These are phyloP conservation scores for Hanseniaspora jakobsenii DNA, from an alignment of 805 yeast species.

Conservation along the genomic window DNA sequence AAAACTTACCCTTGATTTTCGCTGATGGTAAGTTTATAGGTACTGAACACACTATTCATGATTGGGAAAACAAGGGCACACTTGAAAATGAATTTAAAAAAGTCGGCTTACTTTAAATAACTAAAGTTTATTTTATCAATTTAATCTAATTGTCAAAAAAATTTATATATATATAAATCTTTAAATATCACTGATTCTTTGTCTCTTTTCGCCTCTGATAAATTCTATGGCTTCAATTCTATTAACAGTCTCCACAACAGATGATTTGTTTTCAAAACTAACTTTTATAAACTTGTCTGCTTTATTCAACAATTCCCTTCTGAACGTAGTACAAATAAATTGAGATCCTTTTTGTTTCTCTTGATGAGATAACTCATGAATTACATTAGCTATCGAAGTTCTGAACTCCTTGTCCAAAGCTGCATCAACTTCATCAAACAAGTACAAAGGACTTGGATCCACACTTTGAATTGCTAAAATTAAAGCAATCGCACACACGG, in stretches of 20 bases:
- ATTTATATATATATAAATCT: background rate
- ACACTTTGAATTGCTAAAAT: constrained; percentile 88
- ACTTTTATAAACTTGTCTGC: constrained; percentile 87
- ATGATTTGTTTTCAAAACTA: constrained; percentile 66
- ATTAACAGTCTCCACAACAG: constrained; percentile 60
- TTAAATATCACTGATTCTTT: constrained; percentile 21
- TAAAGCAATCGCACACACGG: constrained; percentile 89
- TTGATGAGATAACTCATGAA: constrained; percentile 44
- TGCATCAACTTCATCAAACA: constrained; percentile 95
- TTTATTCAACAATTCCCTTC: constrained; percentile 80
- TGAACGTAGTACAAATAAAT: constrained; percentile 90
- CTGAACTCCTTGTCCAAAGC: constrained; percentile 87
- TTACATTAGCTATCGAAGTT: constrained; percentile 68
- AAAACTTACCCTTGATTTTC: constrained; percentile 28
- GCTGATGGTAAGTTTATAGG: constrained; percentile 28
- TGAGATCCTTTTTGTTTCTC: constrained; percentile 45
- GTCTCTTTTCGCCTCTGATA: constrained; percentile 46
- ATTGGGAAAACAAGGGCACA: constrained; percentile 22
- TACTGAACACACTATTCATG: constrained; percentile 26
- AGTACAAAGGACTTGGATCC: constrained; percentile 93
- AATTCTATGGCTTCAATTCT: constrained; percentile 69
- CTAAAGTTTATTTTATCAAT: too few species aligned
- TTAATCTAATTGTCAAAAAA: background rate
- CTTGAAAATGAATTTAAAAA: constrained; percentile 23
- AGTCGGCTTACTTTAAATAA: constrained; percentile 21